Evolutionary conservation across 1,139 yeast genomes (phyloP), one percentile per base, ranked within the genome.

Genomic region (Pneumocystis carinii): DNA sequence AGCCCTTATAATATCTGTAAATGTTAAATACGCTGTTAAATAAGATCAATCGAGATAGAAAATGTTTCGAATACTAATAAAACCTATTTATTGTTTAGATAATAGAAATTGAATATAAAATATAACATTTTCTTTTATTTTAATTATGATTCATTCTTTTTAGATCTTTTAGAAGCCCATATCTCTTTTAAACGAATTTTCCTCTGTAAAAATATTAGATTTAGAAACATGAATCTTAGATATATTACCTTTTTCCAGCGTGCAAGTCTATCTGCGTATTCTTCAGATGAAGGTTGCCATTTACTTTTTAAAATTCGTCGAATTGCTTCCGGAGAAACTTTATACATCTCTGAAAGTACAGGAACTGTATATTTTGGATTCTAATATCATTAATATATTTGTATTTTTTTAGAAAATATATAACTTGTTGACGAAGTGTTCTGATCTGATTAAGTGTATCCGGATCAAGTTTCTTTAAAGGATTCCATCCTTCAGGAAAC

Each of bases 321-420:
- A 1, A 90, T 81, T 0, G 94, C 88, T 68, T 90, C 95, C 0
- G 95, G 94, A 0, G 95, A 86, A 2, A 89, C 79, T 64, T 80
- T 77, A 73, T 86, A 90, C 70, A 81, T 80, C 48, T 79, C 76
- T 0, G 92, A 86, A 19, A 90, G 73, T 61, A 84, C 86, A 1
- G 78, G 75, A 0, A 85, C 80, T 10, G 80, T 80, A 64, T 87
- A 68, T 37, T 81, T 78, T 0, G 96, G 96, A 68, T 73, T 71
- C 59, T 73, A 68, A 10, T 39, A n/a, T 29, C 29, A 19, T 59
- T 12, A 48, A 19, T 48, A 48, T 48, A 15, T 24, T 19, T n/a
- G 14, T 17, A 14, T 61, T 39, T 56, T 8, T 15, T n/a, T 55
- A 19, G 19, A 59, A 37, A 17, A 39, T 12, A 35, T 62, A 63